Percentiles rank a stretch among this genome's conserved stretches.
Conservation (phyloP, 352 stramenopile species). For the Phytopythium litorale region DNA sequence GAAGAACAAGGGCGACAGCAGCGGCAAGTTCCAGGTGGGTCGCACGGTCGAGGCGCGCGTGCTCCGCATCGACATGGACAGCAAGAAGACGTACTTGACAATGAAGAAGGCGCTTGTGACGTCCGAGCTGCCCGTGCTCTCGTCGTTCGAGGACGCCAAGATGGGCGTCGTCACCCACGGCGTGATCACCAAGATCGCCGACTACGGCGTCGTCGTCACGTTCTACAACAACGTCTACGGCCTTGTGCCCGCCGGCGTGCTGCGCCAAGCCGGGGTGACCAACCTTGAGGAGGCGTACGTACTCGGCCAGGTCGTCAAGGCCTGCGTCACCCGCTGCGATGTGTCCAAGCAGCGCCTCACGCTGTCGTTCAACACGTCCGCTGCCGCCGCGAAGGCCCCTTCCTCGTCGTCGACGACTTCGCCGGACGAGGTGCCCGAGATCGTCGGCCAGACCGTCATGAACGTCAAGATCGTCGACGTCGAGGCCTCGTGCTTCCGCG, state of each 20-base stretch:
- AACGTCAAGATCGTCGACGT: conserved; percentile 71
- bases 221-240: conserved; percentile 97
- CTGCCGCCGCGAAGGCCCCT: conserved; percentile 15
- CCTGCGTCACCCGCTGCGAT: conserved; percentile 72
- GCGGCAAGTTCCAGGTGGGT: conserved; percentile 74
- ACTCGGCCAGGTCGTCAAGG: conserved; percentile 84
- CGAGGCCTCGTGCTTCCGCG: conserved; percentile 58
- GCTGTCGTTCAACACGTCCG: conserved; percentile 77
- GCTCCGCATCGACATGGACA: conserved; percentile 77
- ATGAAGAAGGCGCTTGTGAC: conserved; percentile 84
- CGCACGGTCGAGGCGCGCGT: conserved; percentile 79
- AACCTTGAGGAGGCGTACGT: conserved; percentile 85
- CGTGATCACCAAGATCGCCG: conserved; percentile 93
- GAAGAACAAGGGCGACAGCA: conserved; percentile 59
- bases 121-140: conserved; percentile 75
- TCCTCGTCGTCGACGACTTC: conserved; percentile 15
- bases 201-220: conserved; percentile 91
- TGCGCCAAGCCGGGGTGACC: conserved; percentile 79
- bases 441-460: conserved; percentile 54
- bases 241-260: conserved; percentile 80
- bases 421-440: conserved; percentile 16
- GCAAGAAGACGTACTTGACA: conserved; percentile 92
- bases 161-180: conserved; percentile 77
- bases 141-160: conserved; percentile 67
- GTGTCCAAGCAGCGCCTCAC: conserved; percentile 77